Percentiles rank a stretch among this genome's conserved stretches.
phyloP scores from a whole-genome alignment of 176 grass and related monocot genomes.

The Cenchrus americanus region DNA sequence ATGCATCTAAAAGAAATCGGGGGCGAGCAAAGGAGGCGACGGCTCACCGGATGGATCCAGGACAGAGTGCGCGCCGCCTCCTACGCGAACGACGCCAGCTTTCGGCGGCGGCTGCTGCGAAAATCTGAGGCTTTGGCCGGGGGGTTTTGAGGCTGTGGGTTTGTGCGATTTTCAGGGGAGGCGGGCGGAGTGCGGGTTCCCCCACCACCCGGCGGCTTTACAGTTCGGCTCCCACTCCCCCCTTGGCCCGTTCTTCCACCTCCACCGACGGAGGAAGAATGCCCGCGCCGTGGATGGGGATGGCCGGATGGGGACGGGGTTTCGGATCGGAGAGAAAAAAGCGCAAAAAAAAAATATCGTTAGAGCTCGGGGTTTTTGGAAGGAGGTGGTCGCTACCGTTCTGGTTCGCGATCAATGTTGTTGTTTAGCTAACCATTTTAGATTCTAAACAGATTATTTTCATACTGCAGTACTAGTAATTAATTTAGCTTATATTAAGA shows the following conservation, averaged over 20 bases:
- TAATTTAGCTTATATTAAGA: no score
- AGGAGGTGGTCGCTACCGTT: background rate
- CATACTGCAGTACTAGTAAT: no score
- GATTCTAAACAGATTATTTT: no score
- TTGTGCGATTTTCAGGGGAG: slow-evolving; percentile 14
- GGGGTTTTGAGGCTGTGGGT: slow-evolving; percentile 21
- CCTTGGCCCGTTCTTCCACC: slow-evolving; percentile 1
- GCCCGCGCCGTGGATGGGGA: background rate
- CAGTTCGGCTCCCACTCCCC: slow-evolving; percentile 32
- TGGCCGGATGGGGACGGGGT: background rate
- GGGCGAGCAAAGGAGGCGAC: background rate
- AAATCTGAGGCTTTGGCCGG: background rate
- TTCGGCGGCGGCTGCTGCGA: slow-evolving; percentile 14
- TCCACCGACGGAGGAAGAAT: slow-evolving; percentile 22
- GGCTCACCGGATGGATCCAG: slow-evolving; percentile 33
- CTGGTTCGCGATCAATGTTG: background rate
- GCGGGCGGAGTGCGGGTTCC: slow-evolving; percentile 34
- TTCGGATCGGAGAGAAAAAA: slow-evolving; percentile 1
- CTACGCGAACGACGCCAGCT: slow-evolving; percentile 8
- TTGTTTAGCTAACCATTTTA: no score
- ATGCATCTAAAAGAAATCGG: background rate
- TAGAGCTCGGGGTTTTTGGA: background rate
- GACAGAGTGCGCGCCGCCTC: background rate
- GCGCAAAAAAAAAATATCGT: slow-evolving; percentile 28
- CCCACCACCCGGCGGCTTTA: slow-evolving; percentile 27